These are phyloP conservation scores for Mrakia blollopis DNA, from an alignment of 768 basidiomycete species.

Conservation along the genomic window DNA sequence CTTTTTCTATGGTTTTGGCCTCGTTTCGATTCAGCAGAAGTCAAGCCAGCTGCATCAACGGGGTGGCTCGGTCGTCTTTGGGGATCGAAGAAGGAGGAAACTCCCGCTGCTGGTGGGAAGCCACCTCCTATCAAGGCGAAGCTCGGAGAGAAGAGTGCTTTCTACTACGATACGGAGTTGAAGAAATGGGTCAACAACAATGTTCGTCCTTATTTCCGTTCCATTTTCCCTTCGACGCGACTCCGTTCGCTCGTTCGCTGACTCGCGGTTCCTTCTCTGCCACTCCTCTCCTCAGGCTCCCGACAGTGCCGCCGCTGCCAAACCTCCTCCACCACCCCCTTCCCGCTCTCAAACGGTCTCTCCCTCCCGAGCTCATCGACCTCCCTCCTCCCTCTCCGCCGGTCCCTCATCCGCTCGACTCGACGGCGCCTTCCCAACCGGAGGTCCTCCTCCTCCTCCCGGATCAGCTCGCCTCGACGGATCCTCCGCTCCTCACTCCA, in stretches of 20 bases:
- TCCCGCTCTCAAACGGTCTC: slow-evolving; percentile 56
- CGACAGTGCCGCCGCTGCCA: slow-evolving; percentile 51
- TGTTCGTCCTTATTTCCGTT: slow-evolving; percentile 51
- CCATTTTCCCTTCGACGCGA: not conserved
- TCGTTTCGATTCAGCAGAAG: not conserved
- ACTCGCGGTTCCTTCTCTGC: not conserved
- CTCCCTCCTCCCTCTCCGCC: slow-evolving; percentile 26
- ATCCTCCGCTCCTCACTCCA: not conserved
- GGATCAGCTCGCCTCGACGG: slow-evolving; percentile 48
- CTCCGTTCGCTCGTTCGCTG: not conserved
- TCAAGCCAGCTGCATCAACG: slow-evolving; percentile 35
- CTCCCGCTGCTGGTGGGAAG: slow-evolving; percentile 36
- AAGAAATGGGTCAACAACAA: slow-evolving; percentile 96
- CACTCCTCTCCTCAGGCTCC: slow-evolving; percentile 48
- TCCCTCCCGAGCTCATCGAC: slow-evolving; percentile 29
- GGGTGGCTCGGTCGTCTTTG: slow-evolving; percentile 82
- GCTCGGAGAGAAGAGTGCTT: slow-evolving; percentile 81
- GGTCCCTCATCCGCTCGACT: slow-evolving; percentile 38
- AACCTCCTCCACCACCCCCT: slow-evolving; percentile 63
- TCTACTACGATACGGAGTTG: slow-evolving; percentile 91
- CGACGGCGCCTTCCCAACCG: slow-evolving; percentile 37
- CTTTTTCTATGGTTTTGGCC: too few relatives aligned
- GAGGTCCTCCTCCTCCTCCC: slow-evolving; percentile 52
- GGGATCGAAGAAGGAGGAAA: slow-evolving; percentile 50
- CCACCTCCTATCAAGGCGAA: slow-evolving; percentile 72